Evolutionary conservation across 106 monocot species (phyloP), one percentile per base, ranked within the genome.

Genomic region (Acorus gramineus): DNA sequence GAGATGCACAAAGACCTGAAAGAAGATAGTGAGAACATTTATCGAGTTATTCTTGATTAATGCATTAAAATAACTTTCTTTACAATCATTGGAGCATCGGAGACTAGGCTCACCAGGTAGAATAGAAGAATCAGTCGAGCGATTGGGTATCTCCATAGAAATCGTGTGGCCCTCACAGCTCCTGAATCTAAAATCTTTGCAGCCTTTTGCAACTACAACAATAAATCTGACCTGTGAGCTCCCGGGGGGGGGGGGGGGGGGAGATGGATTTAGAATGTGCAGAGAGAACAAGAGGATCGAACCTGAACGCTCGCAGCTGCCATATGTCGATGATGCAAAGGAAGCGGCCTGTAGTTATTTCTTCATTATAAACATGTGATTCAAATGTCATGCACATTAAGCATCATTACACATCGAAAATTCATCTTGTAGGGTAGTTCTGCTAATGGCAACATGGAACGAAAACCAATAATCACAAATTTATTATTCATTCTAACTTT

Each of bases 1-100:
- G 2, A 96, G 66, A 68, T 96, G 95, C 69, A 96, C 87, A 79
- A 96, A 96, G 13, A 96, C 90, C 95, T 96, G 72, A 56, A 77
- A 4, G 51, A 9, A 28, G 28, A 28, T 28, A 28, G 28, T 1
- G 28, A 28, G 28, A 28, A 28, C 28, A 28, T 28, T 28, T 28
- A 28, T 28, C 28, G 28, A 28, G 28, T 28, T 28, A 28, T 1
- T 28, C 28, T 42, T 49, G 55, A 14, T 4, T 13, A 47, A 55
- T 56, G 4, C 11, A 61, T 9, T 49, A 53, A 28, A 14, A 71
- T n/a, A 43, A 69, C 43, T 10, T 14, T 9, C 14, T 44, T 46
- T 2, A 4, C 2, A 0, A 47, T 11, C 53, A 46, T 4, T 60
- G 13, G 8, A 9, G 12, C 4, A 54, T 46, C 46, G 4, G 8